Percentiles rank a stretch among this genome's conserved stretches.
These are phyloP conservation scores for Gillenia trifoliata DNA, from an alignment of 306 rosid species.

Conservation along the genomic window DNA sequence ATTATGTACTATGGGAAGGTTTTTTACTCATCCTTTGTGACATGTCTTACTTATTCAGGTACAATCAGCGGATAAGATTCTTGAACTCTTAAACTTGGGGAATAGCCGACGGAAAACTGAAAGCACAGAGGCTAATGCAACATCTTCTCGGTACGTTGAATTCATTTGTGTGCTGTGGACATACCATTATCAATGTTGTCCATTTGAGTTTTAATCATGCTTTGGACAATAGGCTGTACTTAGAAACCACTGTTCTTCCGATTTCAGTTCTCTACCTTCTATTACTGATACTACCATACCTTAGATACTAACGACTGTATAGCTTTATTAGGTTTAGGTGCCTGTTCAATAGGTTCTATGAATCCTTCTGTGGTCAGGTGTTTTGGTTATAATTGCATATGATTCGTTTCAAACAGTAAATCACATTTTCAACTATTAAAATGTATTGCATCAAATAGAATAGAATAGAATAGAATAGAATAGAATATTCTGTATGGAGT, in stretches of 20 bases:
- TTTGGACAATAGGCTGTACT: not conserved
- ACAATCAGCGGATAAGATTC: slow-evolving; percentile 59
- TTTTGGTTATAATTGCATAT: not conserved
- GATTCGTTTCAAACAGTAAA: not conserved
- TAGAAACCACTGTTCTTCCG: not conserved
- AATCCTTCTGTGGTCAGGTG: not conserved
- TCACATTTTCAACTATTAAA: not conserved
- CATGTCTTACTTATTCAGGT: slow-evolving; percentile 35
- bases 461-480: too few species aligned
- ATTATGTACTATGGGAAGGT: not conserved
- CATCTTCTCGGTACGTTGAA: slow-evolving; percentile 49
- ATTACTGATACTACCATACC: not conserved
- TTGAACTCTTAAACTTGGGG: slow-evolving; percentile 59
- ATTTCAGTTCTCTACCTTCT: not conserved
- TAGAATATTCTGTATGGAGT: not conserved
- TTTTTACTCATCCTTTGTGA: not conserved
- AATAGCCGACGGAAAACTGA: slow-evolving; percentile 62
- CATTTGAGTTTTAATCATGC: not conserved
- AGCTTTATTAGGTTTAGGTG: not conserved
- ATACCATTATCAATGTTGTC: not conserved
- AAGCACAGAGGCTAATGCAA: slow-evolving; percentile 58
- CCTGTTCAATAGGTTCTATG: slow-evolving; percentile 1
- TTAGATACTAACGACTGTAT: not conserved
- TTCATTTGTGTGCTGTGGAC: slow-evolving; percentile 8
- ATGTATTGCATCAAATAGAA: not conserved